A percentile compares a stretch with the other conserved stretches of the same genome.
phyloP scores from a whole-genome alignment of 768 basidiomycete genomes.

The Tephrocybe sp. region DNA sequence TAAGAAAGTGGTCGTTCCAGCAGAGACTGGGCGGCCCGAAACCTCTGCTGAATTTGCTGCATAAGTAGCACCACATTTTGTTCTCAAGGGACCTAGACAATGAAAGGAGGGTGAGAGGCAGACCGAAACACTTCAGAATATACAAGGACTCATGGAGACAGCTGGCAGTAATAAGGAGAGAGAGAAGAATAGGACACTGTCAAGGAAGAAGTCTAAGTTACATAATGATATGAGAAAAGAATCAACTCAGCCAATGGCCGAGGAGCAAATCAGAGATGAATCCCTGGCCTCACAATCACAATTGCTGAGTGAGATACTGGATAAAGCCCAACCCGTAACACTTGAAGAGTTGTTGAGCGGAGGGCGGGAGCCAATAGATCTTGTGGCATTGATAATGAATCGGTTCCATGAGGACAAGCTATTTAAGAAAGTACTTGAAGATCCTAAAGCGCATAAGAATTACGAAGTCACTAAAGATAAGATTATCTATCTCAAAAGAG shows the following conservation, averaged over 20 bases:
- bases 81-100: constrained; percentile 14
- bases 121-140: too few species aligned
- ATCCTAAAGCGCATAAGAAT: not conserved
- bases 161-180: too few species aligned
- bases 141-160: too few species aligned
- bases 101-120: constrained; percentile 15
- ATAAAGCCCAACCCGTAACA: not conserved
- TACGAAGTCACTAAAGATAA: not conserved
- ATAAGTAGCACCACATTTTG: constrained; percentile 10
- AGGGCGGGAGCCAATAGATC: not conserved
- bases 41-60: constrained; percentile 5
- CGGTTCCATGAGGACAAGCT: not conserved
- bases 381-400: not conserved
- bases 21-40: not conserved
- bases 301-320: not conserved
- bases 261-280: too few species aligned
- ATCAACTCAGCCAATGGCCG: too few species aligned
- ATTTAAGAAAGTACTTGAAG: not conserved
- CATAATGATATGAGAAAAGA: too few species aligned
- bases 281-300: not conserved
- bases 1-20: not conserved
- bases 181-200: too few species aligned
- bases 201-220: too few species aligned
- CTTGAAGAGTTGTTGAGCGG: not conserved
- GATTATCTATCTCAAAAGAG: not conserved